Evolutionary conservation across 2,329 filamentous ascomycete genomes (phyloP).

Genomic region (Zymoseptoria pseudotritici): DNA sequence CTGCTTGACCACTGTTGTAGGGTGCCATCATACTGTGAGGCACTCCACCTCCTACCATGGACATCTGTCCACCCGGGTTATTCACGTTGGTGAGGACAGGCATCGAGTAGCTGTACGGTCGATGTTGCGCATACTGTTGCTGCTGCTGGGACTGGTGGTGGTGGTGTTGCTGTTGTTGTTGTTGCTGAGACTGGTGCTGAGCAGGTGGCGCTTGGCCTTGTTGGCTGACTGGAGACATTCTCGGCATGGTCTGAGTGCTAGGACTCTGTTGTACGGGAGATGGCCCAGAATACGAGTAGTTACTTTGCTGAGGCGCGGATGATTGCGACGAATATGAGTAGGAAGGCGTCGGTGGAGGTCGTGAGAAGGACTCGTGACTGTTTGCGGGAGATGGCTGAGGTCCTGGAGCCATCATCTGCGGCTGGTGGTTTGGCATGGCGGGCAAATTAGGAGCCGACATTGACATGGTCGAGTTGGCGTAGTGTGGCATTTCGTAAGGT

Average conservation of each 20-base stretch:
- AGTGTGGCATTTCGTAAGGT: conserved; percentile 59
- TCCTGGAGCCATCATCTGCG: conserved; percentile 33
- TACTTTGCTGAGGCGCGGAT: conserved; percentile 42
- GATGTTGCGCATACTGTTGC: conserved; percentile 39
- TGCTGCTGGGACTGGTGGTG: conserved; percentile 39
- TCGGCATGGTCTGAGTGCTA: conserved; percentile 39
- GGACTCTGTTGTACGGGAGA: conserved; percentile 45
- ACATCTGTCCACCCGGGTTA: conserved; percentile 64
- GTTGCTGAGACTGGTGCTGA: conserved; percentile 34
- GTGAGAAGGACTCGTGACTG: conserved; percentile 50
- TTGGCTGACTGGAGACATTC: conserved; percentile 47
- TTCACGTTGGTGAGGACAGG: conserved; percentile 72
- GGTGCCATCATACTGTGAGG: conserved; percentile 48
- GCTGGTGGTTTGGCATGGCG: conserved; percentile 37
- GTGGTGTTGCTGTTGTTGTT: conserved; percentile 34
- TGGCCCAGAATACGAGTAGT: conserved; percentile 44
- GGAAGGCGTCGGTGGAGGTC: conserved; percentile 53
- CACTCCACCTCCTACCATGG: conserved; percentile 55
- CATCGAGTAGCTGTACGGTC: conserved; percentile 50
- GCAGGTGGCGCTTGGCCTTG: conserved; percentile 38
- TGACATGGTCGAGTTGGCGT: conserved; percentile 48
- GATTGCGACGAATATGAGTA: conserved; percentile 50
- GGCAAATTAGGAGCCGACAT: conserved; percentile 48
- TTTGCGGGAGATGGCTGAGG: conserved; percentile 46
- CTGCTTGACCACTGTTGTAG: conserved; percentile 56